These are phyloP conservation scores for Chrysoporthe cubensis DNA, from an alignment of 2,329 filamentous ascomycete genomes.

Conservation along the genomic window DNA sequence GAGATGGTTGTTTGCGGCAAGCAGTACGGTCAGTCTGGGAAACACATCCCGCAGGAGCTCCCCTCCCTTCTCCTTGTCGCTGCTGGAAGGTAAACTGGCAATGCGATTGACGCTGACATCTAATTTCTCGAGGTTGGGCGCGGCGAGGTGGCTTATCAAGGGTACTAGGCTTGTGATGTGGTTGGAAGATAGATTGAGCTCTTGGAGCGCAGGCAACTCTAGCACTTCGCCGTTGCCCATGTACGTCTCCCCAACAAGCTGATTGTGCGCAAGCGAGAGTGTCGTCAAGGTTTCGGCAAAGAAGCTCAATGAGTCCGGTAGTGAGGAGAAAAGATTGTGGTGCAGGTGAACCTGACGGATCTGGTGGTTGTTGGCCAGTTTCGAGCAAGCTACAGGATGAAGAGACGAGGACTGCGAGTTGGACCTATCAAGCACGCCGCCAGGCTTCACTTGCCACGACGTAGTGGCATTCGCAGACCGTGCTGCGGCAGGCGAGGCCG, in stretches of 20 bases:
- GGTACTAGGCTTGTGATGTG: constrained; percentile 72
- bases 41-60: constrained; percentile 64
- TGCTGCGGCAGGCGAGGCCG: constrained; percentile 52
- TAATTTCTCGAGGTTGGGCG: constrained; percentile 74
- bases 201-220: constrained; percentile 73
- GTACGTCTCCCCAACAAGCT: constrained; percentile 67
- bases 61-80: constrained; percentile 28
- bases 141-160: constrained; percentile 68
- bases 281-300: constrained; percentile 72
- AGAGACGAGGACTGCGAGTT: constrained; percentile 66
- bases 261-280: constrained; percentile 77
- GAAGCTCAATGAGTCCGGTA: constrained; percentile 73
- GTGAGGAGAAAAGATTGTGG: constrained; percentile 72
- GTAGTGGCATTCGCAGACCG: constrained; percentile 52
- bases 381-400: constrained; percentile 60
- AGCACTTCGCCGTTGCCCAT: constrained; percentile 61
- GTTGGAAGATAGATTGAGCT: constrained; percentile 76
- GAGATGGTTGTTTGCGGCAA: constrained; percentile 81
- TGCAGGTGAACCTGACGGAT: constrained; percentile 69
- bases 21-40: constrained; percentile 70
- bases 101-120: constrained; percentile 86
- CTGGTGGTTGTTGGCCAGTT: constrained; percentile 55
- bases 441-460: constrained; percentile 59
- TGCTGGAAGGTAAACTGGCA: constrained; percentile 62
- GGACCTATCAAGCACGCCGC: constrained; percentile 72